Evolutionary conservation across 352 stramenopile species (phyloP).

Genomic region (Phytophthora tubulina): DNA sequence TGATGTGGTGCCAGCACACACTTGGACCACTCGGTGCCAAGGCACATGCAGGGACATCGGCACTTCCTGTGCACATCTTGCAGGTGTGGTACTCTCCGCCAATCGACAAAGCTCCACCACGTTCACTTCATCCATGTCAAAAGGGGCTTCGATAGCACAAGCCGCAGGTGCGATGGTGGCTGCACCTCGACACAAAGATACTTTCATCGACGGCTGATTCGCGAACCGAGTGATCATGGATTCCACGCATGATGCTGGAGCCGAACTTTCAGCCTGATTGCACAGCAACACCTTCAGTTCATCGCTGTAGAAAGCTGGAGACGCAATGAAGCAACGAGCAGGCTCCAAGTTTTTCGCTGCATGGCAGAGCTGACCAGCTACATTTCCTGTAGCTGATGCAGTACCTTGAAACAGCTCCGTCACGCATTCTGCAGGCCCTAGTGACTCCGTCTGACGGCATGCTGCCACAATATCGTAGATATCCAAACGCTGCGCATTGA

Average conservation of each 20-base stretch:
- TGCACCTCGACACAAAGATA: conserved; percentile 48
- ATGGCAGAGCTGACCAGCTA: conserved; percentile 36
- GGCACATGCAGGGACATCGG: conserved; percentile 40
- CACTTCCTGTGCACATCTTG: conserved; percentile 49
- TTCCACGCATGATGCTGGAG: conserved; percentile 47
- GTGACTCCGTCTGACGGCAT: conserved; percentile 37
- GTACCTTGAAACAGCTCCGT: conserved; percentile 26
- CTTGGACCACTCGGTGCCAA: conserved; percentile 40
- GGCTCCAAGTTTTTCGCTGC: conserved; percentile 39
- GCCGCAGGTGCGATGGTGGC: conserved; percentile 33
- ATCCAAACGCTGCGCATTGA: conserved; percentile 39
- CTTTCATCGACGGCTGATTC: conserved; percentile 23
- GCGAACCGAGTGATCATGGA: conserved; percentile 32
- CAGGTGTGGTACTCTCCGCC: conserved; percentile 42
- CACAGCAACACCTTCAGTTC: conserved; percentile 54
- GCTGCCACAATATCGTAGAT: conserved; percentile 29
- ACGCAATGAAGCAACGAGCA: conserved; percentile 47
- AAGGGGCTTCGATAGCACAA: conserved; percentile 53
- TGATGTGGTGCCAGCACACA: conserved; percentile 46
- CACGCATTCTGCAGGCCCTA: conserved; percentile 37
- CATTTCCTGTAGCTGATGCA: conserved; percentile 3
- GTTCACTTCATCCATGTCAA: conserved; percentile 47
- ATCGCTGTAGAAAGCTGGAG: conserved; percentile 49
- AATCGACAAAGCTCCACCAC: conserved; percentile 52
- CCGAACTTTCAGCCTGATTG: conserved; percentile 42